Conservation (phyloP, 2,329 filamentous ascomycete species). For the Davidsoniella virescens region DNA sequence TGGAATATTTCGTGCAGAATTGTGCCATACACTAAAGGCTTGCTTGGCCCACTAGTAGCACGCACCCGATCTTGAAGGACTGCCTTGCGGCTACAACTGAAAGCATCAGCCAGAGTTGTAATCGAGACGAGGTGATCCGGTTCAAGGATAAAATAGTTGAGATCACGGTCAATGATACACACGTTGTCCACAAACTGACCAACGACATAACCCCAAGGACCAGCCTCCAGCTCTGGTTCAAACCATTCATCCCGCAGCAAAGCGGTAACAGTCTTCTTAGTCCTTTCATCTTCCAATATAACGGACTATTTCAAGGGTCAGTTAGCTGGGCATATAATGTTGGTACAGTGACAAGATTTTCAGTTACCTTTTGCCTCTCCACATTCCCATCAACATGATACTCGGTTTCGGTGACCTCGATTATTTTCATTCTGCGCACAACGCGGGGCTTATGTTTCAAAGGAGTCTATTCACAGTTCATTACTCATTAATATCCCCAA, state of each 20-base stretch:
- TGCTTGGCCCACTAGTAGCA: conserved; percentile 63
- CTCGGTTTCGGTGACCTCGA: conserved; percentile 4
- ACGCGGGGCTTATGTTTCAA: conserved; percentile 4
- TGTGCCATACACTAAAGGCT: conserved; percentile 78
- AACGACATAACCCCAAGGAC: conserved; percentile 73
- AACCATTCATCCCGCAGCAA: conserved; percentile 75
- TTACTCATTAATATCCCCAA: conserved; percentile 11
- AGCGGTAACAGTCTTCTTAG: conserved; percentile 48
- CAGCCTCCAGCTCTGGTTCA: conserved; percentile 57
- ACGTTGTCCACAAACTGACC: conserved; percentile 58
- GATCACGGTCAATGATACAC: conserved; percentile 67
- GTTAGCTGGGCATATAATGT: conserved; percentile 9
- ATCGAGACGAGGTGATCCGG: conserved; percentile 91
- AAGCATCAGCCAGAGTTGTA: conserved; percentile 92
- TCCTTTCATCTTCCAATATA: conserved; percentile 63
- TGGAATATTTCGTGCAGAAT: conserved; percentile 94
- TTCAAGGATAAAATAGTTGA: conserved; percentile 78
- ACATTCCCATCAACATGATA: background rate
- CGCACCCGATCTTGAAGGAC: conserved; percentile 93
- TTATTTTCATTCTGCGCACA: conserved; percentile 12
- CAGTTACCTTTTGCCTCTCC: conserved; percentile 8
- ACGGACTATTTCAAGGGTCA: conserved; percentile 42
- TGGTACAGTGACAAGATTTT: background rate
- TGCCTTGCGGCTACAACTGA: conserved; percentile 75
- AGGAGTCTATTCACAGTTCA: conserved; percentile 10